A percentile compares a stretch with the other conserved stretches of the same genome.
phyloP scores from a whole-genome alignment of 225 moss, liverwort and hornwort genomes.

The Physcomitrium patens region DNA sequence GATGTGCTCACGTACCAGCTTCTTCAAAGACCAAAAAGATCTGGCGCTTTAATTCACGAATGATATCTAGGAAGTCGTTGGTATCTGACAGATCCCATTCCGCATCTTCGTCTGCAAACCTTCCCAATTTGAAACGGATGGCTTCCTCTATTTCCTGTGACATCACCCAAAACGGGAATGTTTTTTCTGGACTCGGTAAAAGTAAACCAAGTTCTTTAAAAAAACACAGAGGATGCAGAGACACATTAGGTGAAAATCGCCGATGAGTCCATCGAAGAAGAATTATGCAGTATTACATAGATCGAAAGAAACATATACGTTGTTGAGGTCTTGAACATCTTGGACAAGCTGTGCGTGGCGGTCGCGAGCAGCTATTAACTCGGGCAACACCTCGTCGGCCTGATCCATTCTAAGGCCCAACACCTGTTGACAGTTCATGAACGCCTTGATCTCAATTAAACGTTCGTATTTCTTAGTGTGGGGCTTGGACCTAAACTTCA shows the following conservation, averaged over 20 bases:
- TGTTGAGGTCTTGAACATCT: constrained; percentile 77
- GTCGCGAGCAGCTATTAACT: constrained; percentile 57
- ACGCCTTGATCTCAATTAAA: constrained; percentile 83
- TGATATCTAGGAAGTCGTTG: constrained; percentile 73
- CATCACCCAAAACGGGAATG: not conserved
- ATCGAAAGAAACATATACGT: constrained; percentile 29
- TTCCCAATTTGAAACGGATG: constrained; percentile 57
- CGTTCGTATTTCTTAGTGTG: constrained; percentile 85
- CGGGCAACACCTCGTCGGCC: constrained; percentile 68
- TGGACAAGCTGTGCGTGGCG: constrained; percentile 63
- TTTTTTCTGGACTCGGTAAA: not conserved
- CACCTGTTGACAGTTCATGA: constrained; percentile 65
- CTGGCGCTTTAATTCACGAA: constrained; percentile 71
- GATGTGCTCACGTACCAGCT: constrained; percentile 49
- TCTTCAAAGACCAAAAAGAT: constrained; percentile 76
- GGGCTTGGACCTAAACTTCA: constrained; percentile 70
- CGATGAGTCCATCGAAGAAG: too few species aligned
- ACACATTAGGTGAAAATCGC: too few species aligned
- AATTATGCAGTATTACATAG: too few species aligned
- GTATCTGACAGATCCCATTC: constrained; percentile 50
- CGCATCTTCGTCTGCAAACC: constrained; percentile 48
- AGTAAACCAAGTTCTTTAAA: too few species aligned
- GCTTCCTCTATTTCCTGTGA: constrained; percentile 66
- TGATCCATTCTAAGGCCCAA: constrained; percentile 52
- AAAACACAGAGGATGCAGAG: too few species aligned